Conservation (phyloP, 1,139 yeast species). For the Hansenula anomala region DNA sequence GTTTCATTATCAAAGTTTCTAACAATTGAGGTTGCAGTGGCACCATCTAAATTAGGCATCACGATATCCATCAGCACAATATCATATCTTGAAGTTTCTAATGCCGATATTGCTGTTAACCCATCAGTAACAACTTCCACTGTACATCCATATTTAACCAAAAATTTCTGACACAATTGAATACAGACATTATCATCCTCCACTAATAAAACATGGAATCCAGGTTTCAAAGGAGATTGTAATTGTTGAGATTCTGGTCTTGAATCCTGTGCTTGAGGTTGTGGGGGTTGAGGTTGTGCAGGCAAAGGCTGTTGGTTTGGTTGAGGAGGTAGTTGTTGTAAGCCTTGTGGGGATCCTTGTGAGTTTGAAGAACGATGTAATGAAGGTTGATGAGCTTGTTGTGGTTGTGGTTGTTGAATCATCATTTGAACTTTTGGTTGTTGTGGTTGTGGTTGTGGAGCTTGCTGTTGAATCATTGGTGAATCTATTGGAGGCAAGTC, state of each 20-base stretch:
- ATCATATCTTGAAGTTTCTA: conserved; percentile 74
- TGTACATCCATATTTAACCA: conserved; percentile 84
- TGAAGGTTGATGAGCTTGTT: conserved; percentile 14
- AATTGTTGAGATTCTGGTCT: conserved; percentile 7
- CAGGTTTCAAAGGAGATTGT: conserved; percentile 25
- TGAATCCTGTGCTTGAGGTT: conserved; percentile 1
- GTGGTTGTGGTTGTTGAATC: conserved; percentile 12
- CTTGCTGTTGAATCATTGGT: not conserved
- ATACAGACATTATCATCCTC: conserved; percentile 87
- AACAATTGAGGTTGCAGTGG: conserved; percentile 84
- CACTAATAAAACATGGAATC: conserved; percentile 70
- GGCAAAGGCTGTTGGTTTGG: conserved; percentile 2
- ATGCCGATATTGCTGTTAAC: conserved; percentile 75
- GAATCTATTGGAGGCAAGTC: conserved; percentile 40
- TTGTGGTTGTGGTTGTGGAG: conserved; percentile 8
- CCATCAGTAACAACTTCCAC: conserved; percentile 95
- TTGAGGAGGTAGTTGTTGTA: conserved; percentile 7
- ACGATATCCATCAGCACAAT: conserved; percentile 89
- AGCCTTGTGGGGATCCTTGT: conserved; percentile 2
- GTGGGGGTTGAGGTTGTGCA: not conserved
- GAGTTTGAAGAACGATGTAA: conserved; percentile 4
- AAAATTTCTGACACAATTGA: conserved; percentile 69
- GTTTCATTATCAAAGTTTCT: conserved; percentile 78
- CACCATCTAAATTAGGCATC: conserved; percentile 93
- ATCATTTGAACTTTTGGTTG: conserved; percentile 5